Base-by-base conservation (phyloP, 1,284 basidiomycete species). In the Irpex lacteus region DNA sequence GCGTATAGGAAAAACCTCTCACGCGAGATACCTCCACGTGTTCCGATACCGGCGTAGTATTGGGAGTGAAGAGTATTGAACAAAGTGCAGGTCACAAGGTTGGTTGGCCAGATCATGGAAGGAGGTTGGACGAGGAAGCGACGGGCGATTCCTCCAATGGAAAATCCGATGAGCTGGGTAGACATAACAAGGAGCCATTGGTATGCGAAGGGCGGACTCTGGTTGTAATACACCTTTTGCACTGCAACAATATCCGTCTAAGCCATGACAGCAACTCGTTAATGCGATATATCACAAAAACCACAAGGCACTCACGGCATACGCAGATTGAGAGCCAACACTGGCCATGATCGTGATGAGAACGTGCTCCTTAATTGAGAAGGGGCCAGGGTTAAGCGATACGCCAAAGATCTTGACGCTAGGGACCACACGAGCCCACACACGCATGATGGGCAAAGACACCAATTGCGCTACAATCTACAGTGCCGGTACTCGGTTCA, bases 31-130 rank as follows among this genome's bases (percentile, higher is more conserved):
- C 88, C 88, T 0, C 86, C 86, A n/a, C 83, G 82, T 56, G 70
- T 79, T 62, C 86, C 86, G 18, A 85, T 78, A 70, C 88, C 87
- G 49, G 86, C 77, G 68, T 88, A 89, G 37, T 75, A 72, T 67
- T 85, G 83, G 0, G 83, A 77, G 70, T 90, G 87, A 7, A 90
- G 76, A 2, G 88, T 90, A 76, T 89, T 90, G 78, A 96, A 89
- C 44, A 94, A 85, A 0, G 94, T 92, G 62, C 92, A 90, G n/a
- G 82, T 84, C 19, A 95, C 91, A 34, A 97, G 81, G 68, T 92
- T 91, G 15, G 81, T 75, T 0, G 95, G 95, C 95, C 95, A 97
- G 70, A 97, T 92, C 91, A 97, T 94, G 0, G 90, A 90, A 0
- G 95, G 92, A 0, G 95, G 96, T 70, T 88, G 85, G 5, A 95